Conservation (phyloP, 345 rosid genomes). For the Acer yangbiense region DNA sequence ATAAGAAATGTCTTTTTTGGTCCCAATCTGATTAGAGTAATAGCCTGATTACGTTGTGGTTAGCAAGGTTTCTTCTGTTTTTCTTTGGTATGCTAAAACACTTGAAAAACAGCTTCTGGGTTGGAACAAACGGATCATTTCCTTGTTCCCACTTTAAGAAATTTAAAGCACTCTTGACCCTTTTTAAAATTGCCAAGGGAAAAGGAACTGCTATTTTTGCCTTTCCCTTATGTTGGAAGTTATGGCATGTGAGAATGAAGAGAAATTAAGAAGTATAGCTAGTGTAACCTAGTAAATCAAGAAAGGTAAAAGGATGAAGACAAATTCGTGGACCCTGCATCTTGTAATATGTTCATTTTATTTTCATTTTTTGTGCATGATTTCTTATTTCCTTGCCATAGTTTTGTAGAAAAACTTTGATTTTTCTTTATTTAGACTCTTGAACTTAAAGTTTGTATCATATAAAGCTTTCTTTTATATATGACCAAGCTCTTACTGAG, state of each 20-base stretch:
- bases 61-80: neutral
- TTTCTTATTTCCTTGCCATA: neutral
- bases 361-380: neutral
- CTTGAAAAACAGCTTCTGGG: neutral
- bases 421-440: neutral
- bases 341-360: neutral
- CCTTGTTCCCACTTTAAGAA: neutral
- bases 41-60: neutral
- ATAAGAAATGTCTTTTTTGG: neutral
- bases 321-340: neutral
- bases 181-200: neutral
- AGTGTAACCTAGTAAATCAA: neutral
- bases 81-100: neutral
- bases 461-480: neutral
- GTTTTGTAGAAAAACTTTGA: neutral
- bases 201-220: neutral
- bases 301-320: slow-evolving; percentile 3
- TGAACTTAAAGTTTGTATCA: neutral
- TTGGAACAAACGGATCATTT: neutral
- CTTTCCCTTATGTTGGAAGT: neutral
- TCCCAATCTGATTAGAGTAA: neutral
- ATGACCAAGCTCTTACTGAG: neutral
- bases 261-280: neutral
- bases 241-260: neutral
- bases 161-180: neutral